A percentile compares a stretch with the other conserved stretches of the same genome.
Evolutionary conservation across 495 filamentous ascomycete species (phyloP).

Genomic region (Xylaria longipes): DNA sequence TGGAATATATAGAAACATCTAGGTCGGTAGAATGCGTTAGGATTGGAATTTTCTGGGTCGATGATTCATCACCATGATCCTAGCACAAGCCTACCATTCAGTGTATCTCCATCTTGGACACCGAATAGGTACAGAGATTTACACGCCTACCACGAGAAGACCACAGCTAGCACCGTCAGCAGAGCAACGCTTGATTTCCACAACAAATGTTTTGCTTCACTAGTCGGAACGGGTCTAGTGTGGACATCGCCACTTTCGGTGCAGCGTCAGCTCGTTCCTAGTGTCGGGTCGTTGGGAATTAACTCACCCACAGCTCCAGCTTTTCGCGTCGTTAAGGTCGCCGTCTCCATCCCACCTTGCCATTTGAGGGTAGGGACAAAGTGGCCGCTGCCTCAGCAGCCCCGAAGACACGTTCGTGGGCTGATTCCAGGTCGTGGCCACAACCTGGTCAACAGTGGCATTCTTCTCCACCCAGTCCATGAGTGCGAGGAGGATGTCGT

Average conservation of each 20-base stretch:
- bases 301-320: slow-evolving; percentile 40
- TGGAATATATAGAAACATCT: neutral
- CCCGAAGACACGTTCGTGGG: slow-evolving; percentile 35
- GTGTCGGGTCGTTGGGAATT: neutral
- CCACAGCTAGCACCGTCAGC: neutral
- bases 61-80: neutral
- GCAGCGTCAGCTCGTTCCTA: slow-evolving; percentile 5
- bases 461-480: slow-evolving; percentile 31
- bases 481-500: slow-evolving; percentile 42
- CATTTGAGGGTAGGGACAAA: slow-evolving; percentile 48
- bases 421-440: slow-evolving; percentile 50
- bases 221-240: slow-evolving; percentile 8
- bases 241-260: slow-evolving; percentile 14
- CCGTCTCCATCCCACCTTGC: slow-evolving; percentile 36
- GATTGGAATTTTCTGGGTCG: neutral
- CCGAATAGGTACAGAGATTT: neutral
- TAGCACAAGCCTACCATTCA: neutral
- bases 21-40: neutral
- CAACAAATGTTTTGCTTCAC: neutral
- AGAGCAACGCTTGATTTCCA: slow-evolving; percentile 2
- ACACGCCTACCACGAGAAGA: slow-evolving; percentile 8
- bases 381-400: slow-evolving; percentile 43
- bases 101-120: neutral
- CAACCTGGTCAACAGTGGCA: slow-evolving; percentile 38
- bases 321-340: slow-evolving; percentile 33